Evolutionary conservation across 768 basidiomycete genomes (phyloP), one percentile per base, ranked within the genome.

Genomic region (Xerocomellus chrysenteron): DNA sequence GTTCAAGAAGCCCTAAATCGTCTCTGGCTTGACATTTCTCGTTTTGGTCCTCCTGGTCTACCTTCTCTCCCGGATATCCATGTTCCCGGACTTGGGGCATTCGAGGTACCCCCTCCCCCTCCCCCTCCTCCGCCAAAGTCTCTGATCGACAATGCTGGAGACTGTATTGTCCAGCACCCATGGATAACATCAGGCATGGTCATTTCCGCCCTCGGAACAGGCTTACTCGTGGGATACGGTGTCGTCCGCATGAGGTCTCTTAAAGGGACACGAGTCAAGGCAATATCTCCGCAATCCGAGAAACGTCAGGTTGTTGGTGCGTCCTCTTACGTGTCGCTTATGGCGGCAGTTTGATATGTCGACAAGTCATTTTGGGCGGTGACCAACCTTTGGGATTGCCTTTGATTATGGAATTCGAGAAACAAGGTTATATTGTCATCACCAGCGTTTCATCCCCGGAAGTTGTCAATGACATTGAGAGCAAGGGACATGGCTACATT

Each of bases 381-480:
- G 93, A 94, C 65, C 79, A 80, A 19, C 82, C 87, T 1, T 75
- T 86, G 49, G 91, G 83, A 8, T 76, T 85, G n/a, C 83, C 89
- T 9, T 71, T 94, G 41, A 85, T 94, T 51, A 65, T 81, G 45
- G 86, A 87, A 51, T 76, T 95, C 44, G 90, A 93, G 73, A 79
- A 77, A 65, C 82, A 85, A 57, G 92, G 90, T 0, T 94, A 88
- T 65, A 88, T 94, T 63, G 87, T 95, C 37, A 84, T 95, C 59
- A 78, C 86, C 5, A 94, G 88, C 57, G 92, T 93, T 17, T 75
- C 84, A 1, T 83, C 81, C 6, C 81, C 86, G 0, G 85, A 86
- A 52, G 82, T 82, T n/a, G 84, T 83, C 36, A 76, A 80, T 16
- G 74, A 72, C 16, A 73, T 94, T 44, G 92, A 95, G 69, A 76